Base-by-base conservation (phyloP, 108 stramenopile species). In the Fragilaria radians region DNA sequence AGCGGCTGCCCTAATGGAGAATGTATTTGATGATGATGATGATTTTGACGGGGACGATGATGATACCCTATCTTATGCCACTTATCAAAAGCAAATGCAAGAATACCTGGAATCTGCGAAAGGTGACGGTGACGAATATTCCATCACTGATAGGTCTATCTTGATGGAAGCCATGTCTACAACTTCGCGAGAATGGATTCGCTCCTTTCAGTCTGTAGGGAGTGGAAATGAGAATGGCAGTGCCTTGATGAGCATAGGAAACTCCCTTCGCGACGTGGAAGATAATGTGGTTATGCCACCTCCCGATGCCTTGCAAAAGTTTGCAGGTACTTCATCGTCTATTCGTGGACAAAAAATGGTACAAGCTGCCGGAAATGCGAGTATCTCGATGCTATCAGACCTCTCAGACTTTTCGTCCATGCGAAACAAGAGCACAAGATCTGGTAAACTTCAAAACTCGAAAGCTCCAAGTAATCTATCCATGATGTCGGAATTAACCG, bases 401-500 rank as follows among this genome's bases (percentile, higher is more conserved):
- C 50, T 51, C 50, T 19, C 50, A 19, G 50, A 51, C 50, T 25
- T 51, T 21, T 51, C 50, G 19, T 51, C 50, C 7, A 7, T 21
- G 9, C 50, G 50, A 7, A 25, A 51, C 50, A 51, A 19, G 50
- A 51, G 50, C 19, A 18, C 24, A 25, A 19, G 50, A 21, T 51
- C 50, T 7, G n/a, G 17, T 25, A 51, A 51, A 21, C 7, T 51
- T 9, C 23, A 25, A 24, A 51, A 7, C 24, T 19, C 50, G 22
- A 51, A 51, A 21, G 50, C 50, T 19, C 36, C 36, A 14, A 51
- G 24, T 21, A 51, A 51, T 21, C 7, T 51, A 18, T 51, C 50
- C 50, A 24, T 51, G 50, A 51, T 51, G 50, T 51, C 50, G n/a
- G 50, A 51, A 24, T 24, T 51, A 25, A 51, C 50, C n/a, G 50